Percentiles rank a stretch among this genome's conserved stretches.
These are phyloP conservation scores for Lichina pygmaea DNA, from an alignment of 495 filamentous ascomycete genomes.

Conservation along the genomic window DNA sequence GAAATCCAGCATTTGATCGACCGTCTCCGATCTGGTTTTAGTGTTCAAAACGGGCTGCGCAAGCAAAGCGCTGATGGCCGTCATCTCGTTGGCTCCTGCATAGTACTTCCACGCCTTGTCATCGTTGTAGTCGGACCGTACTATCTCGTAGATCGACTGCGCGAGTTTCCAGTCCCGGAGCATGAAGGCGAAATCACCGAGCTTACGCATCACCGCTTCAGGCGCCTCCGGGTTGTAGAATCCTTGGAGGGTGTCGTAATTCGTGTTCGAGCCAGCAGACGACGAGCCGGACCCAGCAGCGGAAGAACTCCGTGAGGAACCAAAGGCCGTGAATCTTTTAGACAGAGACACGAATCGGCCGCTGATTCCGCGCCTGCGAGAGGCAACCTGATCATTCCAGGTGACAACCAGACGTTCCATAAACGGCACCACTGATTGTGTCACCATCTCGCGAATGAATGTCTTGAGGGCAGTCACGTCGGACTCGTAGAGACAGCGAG, in stretches of 20 bases:
- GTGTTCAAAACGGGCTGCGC: constrained; percentile 39
- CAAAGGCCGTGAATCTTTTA: constrained; percentile 62
- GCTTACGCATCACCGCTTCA: constrained; percentile 74
- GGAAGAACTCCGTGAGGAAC: constrained; percentile 19
- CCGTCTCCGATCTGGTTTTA: constrained; percentile 46
- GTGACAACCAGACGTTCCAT: constrained; percentile 78
- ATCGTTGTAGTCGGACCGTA: constrained; percentile 65
- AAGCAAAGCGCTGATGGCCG: constrained; percentile 54
- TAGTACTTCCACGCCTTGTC: constrained; percentile 95
- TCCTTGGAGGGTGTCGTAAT: constrained; percentile 51
- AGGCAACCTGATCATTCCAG: constrained; percentile 97
- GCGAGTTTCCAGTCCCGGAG: constrained; percentile 87
- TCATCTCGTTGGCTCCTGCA: constrained; percentile 81
- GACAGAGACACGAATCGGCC: constrained; percentile 82
- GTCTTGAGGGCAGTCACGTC: constrained; percentile 66
- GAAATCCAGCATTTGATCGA: constrained; percentile 67
- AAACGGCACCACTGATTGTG: constrained; percentile 70
- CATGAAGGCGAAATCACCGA: constrained; percentile 92
- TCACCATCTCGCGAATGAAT: constrained; percentile 78
- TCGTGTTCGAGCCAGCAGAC: constrained; percentile 21
- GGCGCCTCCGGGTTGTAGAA: constrained; percentile 64
- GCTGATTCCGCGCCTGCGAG: constrained; percentile 56
- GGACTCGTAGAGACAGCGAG: constrained; percentile 64
- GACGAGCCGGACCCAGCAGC: constrained; percentile 7
- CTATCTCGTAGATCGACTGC: constrained; percentile 65